Conservation (phyloP, 2,329 filamentous ascomycete species). For the Cercospora sojina region DNA sequence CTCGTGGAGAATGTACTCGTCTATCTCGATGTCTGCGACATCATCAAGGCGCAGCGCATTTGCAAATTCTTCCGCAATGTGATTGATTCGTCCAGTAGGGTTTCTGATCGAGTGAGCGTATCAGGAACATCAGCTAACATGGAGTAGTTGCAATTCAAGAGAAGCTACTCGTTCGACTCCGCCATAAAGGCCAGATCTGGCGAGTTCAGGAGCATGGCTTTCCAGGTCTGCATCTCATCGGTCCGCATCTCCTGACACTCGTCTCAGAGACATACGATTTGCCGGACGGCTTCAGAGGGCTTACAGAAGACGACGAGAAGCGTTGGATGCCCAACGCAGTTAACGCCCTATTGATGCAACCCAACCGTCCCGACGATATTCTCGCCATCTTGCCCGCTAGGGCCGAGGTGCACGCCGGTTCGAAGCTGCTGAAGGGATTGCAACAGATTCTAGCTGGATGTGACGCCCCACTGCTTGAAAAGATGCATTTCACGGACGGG, state of each 20-base stretch:
- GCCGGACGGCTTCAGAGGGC: neutral
- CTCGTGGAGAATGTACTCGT: neutral
- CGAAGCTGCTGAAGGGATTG: neutral
- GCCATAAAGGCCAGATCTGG: neutral
- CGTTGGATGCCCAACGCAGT: neutral
- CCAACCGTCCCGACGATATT: neutral
- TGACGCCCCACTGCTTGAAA: neutral
- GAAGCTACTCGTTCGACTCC: neutral
- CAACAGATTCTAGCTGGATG: neutral
- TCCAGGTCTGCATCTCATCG: neutral
- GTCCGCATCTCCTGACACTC: neutral
- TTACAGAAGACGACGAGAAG: neutral
- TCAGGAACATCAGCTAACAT: neutral
- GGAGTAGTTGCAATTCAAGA: neutral
- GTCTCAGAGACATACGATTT: neutral
- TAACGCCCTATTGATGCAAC: neutral
- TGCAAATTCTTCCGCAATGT: neutral
- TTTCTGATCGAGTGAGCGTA: neutral
- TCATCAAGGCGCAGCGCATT: neutral
- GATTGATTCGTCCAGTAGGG: neutral
- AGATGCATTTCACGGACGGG: neutral
- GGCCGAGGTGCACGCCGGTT: neutral
- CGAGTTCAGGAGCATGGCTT: neutral
- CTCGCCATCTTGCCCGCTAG: neutral
- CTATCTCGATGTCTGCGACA: neutral